Conservation (phyloP, 192 early-diverging fungal species). For the Funneliformis geosporum region DNA sequence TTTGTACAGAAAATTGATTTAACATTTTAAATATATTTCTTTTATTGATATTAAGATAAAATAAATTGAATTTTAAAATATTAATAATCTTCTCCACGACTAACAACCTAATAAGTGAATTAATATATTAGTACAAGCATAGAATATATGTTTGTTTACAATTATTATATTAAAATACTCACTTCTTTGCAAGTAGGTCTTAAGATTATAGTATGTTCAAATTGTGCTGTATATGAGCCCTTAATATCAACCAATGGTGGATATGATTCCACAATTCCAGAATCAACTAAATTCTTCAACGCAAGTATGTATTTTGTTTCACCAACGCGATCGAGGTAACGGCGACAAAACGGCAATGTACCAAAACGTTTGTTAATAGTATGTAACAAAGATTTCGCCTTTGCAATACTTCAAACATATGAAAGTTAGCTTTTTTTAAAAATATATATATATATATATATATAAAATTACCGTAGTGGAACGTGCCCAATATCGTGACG, state of each 20-base stretch:
- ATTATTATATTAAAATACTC: slow-evolving; percentile 1
- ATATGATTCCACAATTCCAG: slow-evolving; percentile 79
- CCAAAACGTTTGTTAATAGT: slow-evolving; percentile 91
- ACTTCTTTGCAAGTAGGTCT: slow-evolving; percentile 90
- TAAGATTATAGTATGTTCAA: slow-evolving; percentile 92
- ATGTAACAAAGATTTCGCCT: slow-evolving; percentile 72
- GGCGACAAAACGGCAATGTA: slow-evolving; percentile 91
- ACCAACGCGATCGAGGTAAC: slow-evolving; percentile 93
- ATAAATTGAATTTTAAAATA: too few species aligned
- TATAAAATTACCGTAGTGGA: slow-evolving; percentile 57
- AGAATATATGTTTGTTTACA: neutral
- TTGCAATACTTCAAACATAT: slow-evolving; percentile 59
- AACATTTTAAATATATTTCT: neutral
- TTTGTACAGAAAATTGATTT: neutral
- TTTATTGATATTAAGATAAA: neutral
- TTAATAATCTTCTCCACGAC: slow-evolving; percentile 50
- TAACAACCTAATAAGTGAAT: slow-evolving; percentile 31
- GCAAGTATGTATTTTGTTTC: slow-evolving; percentile 88
- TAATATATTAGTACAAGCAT: neutral
- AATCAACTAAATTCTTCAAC: slow-evolving; percentile 82
- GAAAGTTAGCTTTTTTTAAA: too few species aligned
- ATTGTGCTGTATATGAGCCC: slow-evolving; percentile 94
- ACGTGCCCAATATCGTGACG: slow-evolving; percentile 59
- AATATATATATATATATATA: neutral
- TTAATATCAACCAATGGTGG: slow-evolving; percentile 85